These are phyloP conservation scores for Rhododendron simsii DNA, from an alignment of 148 eudicot species.

Conservation along the genomic window DNA sequence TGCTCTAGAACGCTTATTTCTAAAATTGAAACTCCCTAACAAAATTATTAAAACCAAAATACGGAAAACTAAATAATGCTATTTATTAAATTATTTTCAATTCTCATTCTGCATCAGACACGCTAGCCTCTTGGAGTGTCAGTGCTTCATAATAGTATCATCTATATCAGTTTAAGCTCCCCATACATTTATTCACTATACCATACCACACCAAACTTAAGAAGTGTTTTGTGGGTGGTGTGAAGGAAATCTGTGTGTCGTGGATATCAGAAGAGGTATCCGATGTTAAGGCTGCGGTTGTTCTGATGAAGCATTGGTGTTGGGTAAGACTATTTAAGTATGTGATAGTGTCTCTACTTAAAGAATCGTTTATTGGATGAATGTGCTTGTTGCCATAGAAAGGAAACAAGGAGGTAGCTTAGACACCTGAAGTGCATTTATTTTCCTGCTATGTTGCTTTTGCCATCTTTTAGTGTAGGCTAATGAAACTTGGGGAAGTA, in stretches of 20 bases:
- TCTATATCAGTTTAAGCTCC: neutral
- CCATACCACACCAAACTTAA: neutral
- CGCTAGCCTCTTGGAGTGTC: too few relatives aligned
- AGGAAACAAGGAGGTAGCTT: conserved; percentile 1
- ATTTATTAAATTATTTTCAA: too few relatives aligned
- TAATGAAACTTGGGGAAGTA: neutral
- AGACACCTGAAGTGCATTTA: neutral
- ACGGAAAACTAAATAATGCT: too few relatives aligned
- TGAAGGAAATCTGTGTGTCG: neutral
- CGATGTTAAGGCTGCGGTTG: neutral
- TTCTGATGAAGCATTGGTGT: neutral
- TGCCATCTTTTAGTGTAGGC: neutral
- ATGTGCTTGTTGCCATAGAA: neutral
- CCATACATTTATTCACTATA: neutral
- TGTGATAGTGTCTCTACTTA: neutral
- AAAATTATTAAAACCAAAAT: too few relatives aligned
- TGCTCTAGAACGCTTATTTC: too few relatives aligned
- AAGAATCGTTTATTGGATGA: neutral
- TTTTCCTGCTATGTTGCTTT: neutral
- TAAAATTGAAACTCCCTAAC: too few relatives aligned
- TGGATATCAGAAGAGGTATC: neutral
- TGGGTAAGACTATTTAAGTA: neutral
- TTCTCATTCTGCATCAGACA: too few relatives aligned
- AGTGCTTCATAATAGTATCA: too few relatives aligned
- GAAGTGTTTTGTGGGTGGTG: neutral